Evolutionary conservation across 2,329 filamentous ascomycete species (phyloP), one percentile per base, ranked within the genome.

Genomic region (Amesomyces nigricolor): DNA sequence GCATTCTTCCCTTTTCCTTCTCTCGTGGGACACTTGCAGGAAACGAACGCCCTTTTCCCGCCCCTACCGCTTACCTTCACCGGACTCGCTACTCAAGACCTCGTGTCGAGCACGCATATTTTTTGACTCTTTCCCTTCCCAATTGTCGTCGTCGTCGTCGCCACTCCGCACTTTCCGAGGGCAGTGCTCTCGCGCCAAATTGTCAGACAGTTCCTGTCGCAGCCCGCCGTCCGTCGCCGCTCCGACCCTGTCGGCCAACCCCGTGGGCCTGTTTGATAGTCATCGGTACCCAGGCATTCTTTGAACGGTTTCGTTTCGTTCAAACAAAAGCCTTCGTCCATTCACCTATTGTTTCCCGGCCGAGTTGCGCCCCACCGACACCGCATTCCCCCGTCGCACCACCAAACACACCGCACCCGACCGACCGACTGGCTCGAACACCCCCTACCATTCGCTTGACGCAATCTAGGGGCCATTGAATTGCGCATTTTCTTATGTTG

Each of bases 231-330:
- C 64, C 62, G 62, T 66, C 63, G 54, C 62, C 60, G 63, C 60
- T 22, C 60, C 61, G 46, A 59, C 63, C 61, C 58, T 64, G 62
- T 61, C 57, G 60, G 60, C 59, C 56, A 61, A 62, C 63, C 62
- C 63, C 60, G 64, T 62, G 56, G 62, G 60, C 57, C 63, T 63
- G 63, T 67, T 66, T 66, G 66, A 69, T 67, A 64, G 59, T 46
- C 68, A 62, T 63, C 60, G 62, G 63, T 65, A 62, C 58, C 66
- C 61, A 63, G 64, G 66, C 63, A 58, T 62, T 59, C 61, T 66
- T 68, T 65, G 61, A 67, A 64, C 64, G 62, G 64, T 64, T 65
- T 71, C 68, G 71, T 75, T 75, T 72, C 70, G 64, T 69, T 71
- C 70, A 64, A 70, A 69, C 66, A 68, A 63, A 46, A 57, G 51